Base-by-base conservation (phyloP, 179 eudicot genomes). In the Beta lomatogona region DNA sequence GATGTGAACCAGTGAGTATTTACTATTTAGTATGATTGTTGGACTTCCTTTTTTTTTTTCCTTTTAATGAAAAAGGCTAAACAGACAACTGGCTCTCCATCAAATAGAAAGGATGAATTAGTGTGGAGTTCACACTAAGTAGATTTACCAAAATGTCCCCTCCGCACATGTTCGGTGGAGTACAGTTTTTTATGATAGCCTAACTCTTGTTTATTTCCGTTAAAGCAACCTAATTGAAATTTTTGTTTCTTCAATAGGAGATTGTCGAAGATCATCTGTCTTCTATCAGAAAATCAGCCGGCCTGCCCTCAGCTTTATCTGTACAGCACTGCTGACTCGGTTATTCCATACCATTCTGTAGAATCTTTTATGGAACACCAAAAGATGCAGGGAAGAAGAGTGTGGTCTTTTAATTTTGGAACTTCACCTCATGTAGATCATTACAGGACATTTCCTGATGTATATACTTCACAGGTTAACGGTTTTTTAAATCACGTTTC, bases 391-490 rank as follows among this genome's bases (percentile, higher is more conserved):
- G 98, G 99, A 68, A 91, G 85, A 87, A 63, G 74, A 58, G 97
- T 93, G 9, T 44, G 22, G 78, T 89, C 94, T 45, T 88, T 83
- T 73, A 90, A 94, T 87, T 94, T 97, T 28, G 86, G 79, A 68
- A 89, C 91, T 14, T 92, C 99, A 45, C 98, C 99, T 75, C 98
- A 97, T 70, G 97, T 97, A 22, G 98, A 97, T 77, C 99, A 97
- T 83, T 94, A 86, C 87, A 85, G 99, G 83, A 89, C 91, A 31
- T 97, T 88, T 86, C 97, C 97, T 31, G 83, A 84, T 81, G 68
- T 84, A 5, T 97, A 97, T 83, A 68, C 91, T 25, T 85, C 91
- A 65, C 88, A 90, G 66, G 83, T 97, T 54, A 68, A 87, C 58
- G 84, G 74, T 80, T 94, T 97, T 79, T 80, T 94, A 86, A 78